Conservation (phyloP, 768 basidiomycete genomes). For the Hericium coralloides region DNA sequence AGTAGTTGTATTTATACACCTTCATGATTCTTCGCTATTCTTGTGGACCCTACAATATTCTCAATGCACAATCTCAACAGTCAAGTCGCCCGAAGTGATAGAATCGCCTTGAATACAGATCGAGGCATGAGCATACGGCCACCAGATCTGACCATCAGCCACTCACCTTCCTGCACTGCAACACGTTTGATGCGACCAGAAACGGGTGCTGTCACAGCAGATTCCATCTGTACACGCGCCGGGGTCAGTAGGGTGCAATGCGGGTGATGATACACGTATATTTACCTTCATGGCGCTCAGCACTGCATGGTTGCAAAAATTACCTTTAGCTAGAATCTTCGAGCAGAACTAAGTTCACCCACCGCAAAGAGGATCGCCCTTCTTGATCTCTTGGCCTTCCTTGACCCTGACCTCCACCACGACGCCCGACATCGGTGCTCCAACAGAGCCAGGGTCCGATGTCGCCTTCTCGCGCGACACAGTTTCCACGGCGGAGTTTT, state of each 20-base stretch:
- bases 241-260: conserved; percentile 12
- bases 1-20: too few relatives aligned
- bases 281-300: conserved; percentile 94
- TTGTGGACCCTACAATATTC: background rate
- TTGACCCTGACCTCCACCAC: conserved; percentile 97
- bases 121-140: background rate
- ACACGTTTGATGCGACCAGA: conserved; percentile 95
- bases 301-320: conserved; percentile 35
- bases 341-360: conserved; percentile 26
- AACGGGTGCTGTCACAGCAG: conserved; percentile 91
- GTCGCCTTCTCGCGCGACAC: conserved; percentile 93
- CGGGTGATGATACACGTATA: conserved; percentile 5
- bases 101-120: conserved; percentile 60
- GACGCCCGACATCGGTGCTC: conserved; percentile 96
- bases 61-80: conserved; percentile 77
- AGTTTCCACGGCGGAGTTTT: conserved; percentile 93
- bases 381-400: conserved; percentile 96
- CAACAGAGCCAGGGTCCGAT: conserved; percentile 91
- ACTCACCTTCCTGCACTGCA: conserved; percentile 74
- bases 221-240: conserved; percentile 73
- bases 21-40: background rate
- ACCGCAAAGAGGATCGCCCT: conserved; percentile 93
- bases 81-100: conserved; percentile 88
- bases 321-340: conserved; percentile 15
- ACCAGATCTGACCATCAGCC: background rate